Evolutionary conservation across 768 basidiomycete genomes (phyloP).

Genomic region (Peribolospora baueri): DNA sequence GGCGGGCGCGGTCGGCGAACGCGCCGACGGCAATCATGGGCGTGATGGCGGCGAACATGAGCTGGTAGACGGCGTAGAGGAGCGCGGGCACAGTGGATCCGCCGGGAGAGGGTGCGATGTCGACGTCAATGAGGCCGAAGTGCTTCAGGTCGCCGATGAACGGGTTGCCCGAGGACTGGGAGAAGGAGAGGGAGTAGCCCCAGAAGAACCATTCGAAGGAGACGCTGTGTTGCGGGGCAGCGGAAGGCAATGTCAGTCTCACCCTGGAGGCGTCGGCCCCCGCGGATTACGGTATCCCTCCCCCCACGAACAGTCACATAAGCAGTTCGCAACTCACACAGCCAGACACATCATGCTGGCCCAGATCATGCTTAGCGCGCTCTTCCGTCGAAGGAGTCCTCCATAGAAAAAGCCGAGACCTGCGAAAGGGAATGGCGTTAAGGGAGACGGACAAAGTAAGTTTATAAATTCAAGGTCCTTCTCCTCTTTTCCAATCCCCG

Average conservation of each 20-base stretch:
- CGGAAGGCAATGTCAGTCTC: neutral
- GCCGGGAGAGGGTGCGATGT: slow-evolving; percentile 47
- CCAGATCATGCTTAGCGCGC: slow-evolving; percentile 24
- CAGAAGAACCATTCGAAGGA: slow-evolving; percentile 27
- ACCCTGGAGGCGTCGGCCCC: neutral
- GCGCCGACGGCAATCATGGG: slow-evolving; percentile 31
- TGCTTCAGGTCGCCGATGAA: slow-evolving; percentile 70
- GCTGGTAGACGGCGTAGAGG: slow-evolving; percentile 64
- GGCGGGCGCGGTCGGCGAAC: slow-evolving; percentile 62
- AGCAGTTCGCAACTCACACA: slow-evolving; percentile 1
- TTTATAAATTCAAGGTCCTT: too few species aligned
- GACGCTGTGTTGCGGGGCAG: neutral
- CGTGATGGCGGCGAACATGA: slow-evolving; percentile 66
- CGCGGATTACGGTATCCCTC: too few species aligned
- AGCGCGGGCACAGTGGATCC: slow-evolving; percentile 58
- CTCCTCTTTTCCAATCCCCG: too few species aligned
- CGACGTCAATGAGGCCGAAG: slow-evolving; percentile 49
- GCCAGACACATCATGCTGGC: slow-evolving; percentile 19
- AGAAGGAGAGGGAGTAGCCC: slow-evolving; percentile 78
- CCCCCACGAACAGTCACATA: neutral
- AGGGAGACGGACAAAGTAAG: neutral
- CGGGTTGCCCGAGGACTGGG: slow-evolving; percentile 39
- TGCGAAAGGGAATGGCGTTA: neutral
- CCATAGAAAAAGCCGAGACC: slow-evolving; percentile 16
- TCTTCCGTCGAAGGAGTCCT: slow-evolving; percentile 22